Conservation (phyloP, 2,329 filamentous ascomycete species). For the Xylaria sp. region DNA sequence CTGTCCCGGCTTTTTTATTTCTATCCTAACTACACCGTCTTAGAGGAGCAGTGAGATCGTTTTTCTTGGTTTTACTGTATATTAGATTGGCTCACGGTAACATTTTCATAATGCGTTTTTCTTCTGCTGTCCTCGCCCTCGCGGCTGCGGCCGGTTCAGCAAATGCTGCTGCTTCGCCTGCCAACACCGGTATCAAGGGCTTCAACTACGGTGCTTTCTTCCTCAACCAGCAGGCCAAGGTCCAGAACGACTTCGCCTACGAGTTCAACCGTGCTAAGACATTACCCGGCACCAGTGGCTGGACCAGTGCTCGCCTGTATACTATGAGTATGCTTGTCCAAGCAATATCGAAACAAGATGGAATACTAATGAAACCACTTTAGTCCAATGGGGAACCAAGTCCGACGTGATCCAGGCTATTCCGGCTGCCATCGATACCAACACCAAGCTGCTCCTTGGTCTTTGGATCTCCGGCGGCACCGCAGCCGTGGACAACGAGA, state of each 20-base stretch:
- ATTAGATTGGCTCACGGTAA: conserved; percentile 2
- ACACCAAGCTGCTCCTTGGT: conserved; percentile 63
- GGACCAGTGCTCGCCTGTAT: conserved; percentile 50
- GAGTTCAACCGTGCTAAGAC: conserved; percentile 50
- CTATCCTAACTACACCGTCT: not conserved
- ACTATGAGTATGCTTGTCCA: conserved; percentile 47
- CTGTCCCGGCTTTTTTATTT: conserved; percentile 13
- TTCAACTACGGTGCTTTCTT: conserved; percentile 52
- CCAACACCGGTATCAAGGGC: conserved; percentile 44
- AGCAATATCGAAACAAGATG: not conserved
- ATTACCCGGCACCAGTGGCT: conserved; percentile 47
- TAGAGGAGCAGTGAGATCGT: not conserved
- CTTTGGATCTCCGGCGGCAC: conserved; percentile 58
- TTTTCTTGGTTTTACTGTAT: conserved; percentile 11
- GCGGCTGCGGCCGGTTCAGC: conserved; percentile 43
- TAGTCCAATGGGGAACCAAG: conserved; percentile 50
- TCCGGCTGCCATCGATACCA: conserved; percentile 66
- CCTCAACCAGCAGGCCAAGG: conserved; percentile 49
- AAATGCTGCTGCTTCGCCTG: conserved; percentile 31
- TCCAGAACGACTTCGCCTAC: conserved; percentile 48
- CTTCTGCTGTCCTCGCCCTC: conserved; percentile 43
- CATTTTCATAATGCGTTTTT: conserved; percentile 47
- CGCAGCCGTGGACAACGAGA: conserved; percentile 59
- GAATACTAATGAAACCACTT: conserved; percentile 27
- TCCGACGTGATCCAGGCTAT: conserved; percentile 74